Conservation (phyloP, 2,329 filamentous ascomycete species). For the Alternaria consortialis region DNA sequence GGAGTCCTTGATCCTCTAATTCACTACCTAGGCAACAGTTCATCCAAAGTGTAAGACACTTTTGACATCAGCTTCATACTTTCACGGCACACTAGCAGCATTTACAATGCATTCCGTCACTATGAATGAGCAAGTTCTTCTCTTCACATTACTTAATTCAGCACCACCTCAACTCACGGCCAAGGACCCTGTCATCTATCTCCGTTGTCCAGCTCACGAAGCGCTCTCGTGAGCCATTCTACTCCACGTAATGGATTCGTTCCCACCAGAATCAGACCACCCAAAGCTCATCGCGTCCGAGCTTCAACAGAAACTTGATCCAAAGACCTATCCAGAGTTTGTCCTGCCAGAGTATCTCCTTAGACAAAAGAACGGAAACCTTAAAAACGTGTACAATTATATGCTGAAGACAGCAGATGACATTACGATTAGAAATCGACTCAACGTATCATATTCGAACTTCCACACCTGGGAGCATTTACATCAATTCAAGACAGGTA, state of each 20-base stretch:
- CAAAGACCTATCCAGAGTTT: not conserved
- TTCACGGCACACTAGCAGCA: not conserved
- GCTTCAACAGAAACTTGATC: not conserved
- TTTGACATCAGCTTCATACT: not conserved
- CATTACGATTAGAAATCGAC: not conserved
- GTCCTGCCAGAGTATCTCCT: not conserved
- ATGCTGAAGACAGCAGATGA: not conserved
- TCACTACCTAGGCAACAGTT: not conserved
- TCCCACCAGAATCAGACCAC: not conserved
- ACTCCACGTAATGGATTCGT: not conserved
- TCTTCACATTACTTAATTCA: not conserved
- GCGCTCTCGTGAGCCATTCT: not conserved
- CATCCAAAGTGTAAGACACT: not conserved
- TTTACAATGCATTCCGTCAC: not conserved
- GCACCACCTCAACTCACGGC: not conserved
- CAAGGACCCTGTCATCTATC: not conserved
- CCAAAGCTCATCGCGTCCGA: not conserved
- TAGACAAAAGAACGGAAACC: not conserved
- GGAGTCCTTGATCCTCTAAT: not conserved
- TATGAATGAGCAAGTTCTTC: not conserved
- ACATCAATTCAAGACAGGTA: not conserved
- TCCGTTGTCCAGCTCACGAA: not conserved
- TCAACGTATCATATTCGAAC: not conserved
- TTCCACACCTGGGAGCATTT: conserved; percentile 4
- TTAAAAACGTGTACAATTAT: not conserved